Percentiles rank a stretch among this genome's conserved stretches.
These are phyloP conservation scores for Ophiocordyceps camponoti-saundersi DNA, from an alignment of 2,329 filamentous ascomycete genomes.

Conservation along the genomic window DNA sequence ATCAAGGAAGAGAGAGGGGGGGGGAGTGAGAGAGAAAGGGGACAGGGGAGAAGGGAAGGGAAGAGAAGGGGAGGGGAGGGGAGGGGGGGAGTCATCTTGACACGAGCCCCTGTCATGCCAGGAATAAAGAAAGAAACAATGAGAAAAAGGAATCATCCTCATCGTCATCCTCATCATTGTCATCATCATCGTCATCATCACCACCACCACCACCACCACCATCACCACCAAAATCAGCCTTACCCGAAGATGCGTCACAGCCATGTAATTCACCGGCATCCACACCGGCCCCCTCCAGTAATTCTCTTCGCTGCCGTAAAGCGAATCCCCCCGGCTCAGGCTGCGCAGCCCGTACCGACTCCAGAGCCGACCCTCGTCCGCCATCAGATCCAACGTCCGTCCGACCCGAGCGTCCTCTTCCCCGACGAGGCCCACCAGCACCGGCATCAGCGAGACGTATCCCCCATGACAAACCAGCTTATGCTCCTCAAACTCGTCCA, in stretches of 20 bases:
- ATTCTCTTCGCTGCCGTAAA: slow-evolving; percentile 85
- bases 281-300: slow-evolving; percentile 94
- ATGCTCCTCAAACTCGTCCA: slow-evolving; percentile 90
- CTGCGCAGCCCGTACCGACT: slow-evolving; percentile 78
- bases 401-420: slow-evolving; percentile 59
- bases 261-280: slow-evolving; percentile 93
- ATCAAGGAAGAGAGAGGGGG: neutral
- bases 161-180: no score
- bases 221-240: slow-evolving; percentile 17
- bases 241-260: slow-evolving; percentile 61
- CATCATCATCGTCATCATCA: neutral
- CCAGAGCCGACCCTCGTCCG: slow-evolving; percentile 75
- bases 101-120: no score
- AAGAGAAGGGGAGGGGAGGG: no score
- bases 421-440: slow-evolving; percentile 66
- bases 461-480: slow-evolving; percentile 87
- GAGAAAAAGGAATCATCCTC: neutral
- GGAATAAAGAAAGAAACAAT: neutral
- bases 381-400: slow-evolving; percentile 59
- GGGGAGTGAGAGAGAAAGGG: neutral
- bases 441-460: slow-evolving; percentile 86
- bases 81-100: no score
- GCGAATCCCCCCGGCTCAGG: slow-evolving; percentile 64
- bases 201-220: neutral
- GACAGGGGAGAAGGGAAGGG: neutral